Base-by-base conservation (phyloP, 169 alveolate genomes). In the Eimeria praecox region DNA sequence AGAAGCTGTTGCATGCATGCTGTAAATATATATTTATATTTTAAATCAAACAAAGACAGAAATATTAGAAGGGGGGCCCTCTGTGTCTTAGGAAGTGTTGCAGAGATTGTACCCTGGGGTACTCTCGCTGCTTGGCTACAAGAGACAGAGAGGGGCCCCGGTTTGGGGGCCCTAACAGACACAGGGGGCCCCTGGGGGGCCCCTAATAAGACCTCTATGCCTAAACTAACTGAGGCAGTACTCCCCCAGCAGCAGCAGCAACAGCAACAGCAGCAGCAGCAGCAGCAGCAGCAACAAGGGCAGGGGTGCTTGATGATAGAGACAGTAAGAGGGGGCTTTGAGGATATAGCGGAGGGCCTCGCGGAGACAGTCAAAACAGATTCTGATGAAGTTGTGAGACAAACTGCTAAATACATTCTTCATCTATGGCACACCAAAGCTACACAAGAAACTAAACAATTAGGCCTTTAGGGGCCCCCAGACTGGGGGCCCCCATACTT, bases 221-320 rank as follows among this genome's bases (percentile, higher is more conserved):
- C 83, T 6, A 73, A 73, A 46, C 44, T 73, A 12, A 73, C 83
- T 5, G 83, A 30, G 24, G 75, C 75, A 24, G 5, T 20, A 5
- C 44, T 20, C 83, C 83, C 35, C 9, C 83, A 18, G 49, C 83
- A 73, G 83, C 83, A 33, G 54, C 83, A 73, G 40, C 83, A 38
- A 38, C 83, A 6, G 83, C 83, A 73, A 46, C 83, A 73, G 83
- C 83, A 8, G 83, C 83, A 73, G 83, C 83, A 73, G 83, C 46
- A 38, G 46, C 83, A 6, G 83, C 83, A 73, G 83, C 83, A 73
- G 83, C 83, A 8, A 46, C 83, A 73, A 46, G 49, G 30, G 83
- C 46, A 73, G 40, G 46, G 38, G 40, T 38, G 5, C 4, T 22
- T 14, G 83, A 9, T 27, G 42, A 16, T 38, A 46, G 83, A n/a